Base-by-base conservation (phyloP, 345 rosid genomes). In the Hirschfeldia incana region DNA sequence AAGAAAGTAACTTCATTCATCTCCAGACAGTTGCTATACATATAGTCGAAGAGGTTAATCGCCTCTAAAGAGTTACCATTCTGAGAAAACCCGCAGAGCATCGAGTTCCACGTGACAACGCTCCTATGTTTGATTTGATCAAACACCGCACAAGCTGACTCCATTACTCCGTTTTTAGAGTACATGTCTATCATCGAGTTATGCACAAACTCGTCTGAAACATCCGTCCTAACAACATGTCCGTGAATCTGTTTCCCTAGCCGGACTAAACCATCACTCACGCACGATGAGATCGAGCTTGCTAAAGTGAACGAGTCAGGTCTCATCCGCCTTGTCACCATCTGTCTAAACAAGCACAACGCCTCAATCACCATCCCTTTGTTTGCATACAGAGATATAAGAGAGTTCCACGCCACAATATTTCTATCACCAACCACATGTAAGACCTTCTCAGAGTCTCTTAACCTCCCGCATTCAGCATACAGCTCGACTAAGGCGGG, bases 241-340 rank as follows among this genome's bases (percentile, higher is more conserved):
- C 88, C 88, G 61, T 94, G 98, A 68, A 92, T 86, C 84, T 91
- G 92, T 78, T 72, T 74, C 49, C 98, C 98, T 53, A 88, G 80
- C 67, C 39, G 79, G 51, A 86, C 67, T 59, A 77, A 83, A 61
- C 89, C 87, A 11, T 58, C 58, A 74, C 82, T 81, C 77, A 84
- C 89, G 67, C 97, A 94, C 32, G 90, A 89, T 57, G 97, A 88
- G 37, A 92, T 82, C 17, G 94, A 82, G 73, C 88, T 88, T 21
- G 95, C 86, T 27, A 92, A 82, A 86, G 89, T 86, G 80, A 82
- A 92, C 0, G 94, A 77, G 82, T 94, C 97, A 0, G 92, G 95
- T 75, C 78, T 72, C 28, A 84, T 76, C 78, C 83, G 81, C 72
- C 6, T 58, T 21, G 9, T 64, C 78, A 71, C 84, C 98, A 94